Conservation (phyloP, 495 filamentous ascomycete genomes). For the Hypoxylon perforatum region DNA sequence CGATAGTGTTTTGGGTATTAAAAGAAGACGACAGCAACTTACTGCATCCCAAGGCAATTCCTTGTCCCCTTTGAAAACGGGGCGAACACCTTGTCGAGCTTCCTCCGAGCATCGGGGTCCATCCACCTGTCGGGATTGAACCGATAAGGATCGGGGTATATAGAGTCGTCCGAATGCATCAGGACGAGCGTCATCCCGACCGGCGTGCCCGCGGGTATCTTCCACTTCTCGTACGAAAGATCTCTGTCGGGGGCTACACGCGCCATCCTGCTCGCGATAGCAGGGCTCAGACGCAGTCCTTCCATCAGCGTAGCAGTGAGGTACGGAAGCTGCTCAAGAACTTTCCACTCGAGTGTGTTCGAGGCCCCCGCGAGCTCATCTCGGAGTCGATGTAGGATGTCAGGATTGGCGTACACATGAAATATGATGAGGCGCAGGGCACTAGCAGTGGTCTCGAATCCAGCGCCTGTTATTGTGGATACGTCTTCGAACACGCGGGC, state of each 20-base stretch:
- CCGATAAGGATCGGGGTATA: slow-evolving; percentile 27
- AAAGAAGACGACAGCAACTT: slow-evolving; percentile 31
- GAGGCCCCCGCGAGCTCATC: slow-evolving; percentile 28
- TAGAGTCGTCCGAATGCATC: slow-evolving; percentile 41
- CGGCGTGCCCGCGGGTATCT: slow-evolving; percentile 43
- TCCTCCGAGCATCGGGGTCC: slow-evolving; percentile 21
- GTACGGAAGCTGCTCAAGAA: slow-evolving; percentile 47
- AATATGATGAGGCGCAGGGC: slow-evolving; percentile 37
- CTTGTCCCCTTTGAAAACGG: slow-evolving; percentile 45
- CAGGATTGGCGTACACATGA: slow-evolving; percentile 31
- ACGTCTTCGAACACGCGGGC: slow-evolving; percentile 38
- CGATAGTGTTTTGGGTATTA: slow-evolving; percentile 45
- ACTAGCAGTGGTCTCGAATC: slow-evolving; percentile 42
- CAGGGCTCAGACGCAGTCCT: slow-evolving; percentile 34
- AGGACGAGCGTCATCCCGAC: slow-evolving; percentile 47
- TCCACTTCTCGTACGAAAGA: background rate
- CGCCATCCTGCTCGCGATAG: background rate
- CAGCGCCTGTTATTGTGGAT: slow-evolving; percentile 34
- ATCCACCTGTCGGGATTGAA: slow-evolving; percentile 36
- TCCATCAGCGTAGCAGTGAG: slow-evolving; percentile 49
- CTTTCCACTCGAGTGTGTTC: background rate
- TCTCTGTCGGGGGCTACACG: background rate
- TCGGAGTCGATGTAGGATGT: slow-evolving; percentile 27
- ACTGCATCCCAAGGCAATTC: slow-evolving; percentile 48
- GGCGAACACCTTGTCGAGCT: slow-evolving; percentile 35